Base-by-base conservation (phyloP, 805 yeast genomes). In the Saccharomycopsis fermentans region DNA sequence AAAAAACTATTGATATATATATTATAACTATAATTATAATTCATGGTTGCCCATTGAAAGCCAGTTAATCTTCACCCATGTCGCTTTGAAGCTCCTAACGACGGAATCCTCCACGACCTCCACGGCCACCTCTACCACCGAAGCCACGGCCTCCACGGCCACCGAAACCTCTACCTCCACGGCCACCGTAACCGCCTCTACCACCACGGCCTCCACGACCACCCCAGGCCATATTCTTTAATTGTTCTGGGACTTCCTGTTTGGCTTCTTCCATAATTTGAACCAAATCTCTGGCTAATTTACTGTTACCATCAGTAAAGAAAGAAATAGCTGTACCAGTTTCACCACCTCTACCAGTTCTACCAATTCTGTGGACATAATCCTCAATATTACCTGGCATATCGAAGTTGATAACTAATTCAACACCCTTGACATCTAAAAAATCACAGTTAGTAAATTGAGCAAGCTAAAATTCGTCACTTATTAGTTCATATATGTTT, bases 271-370 rank as follows among this genome's bases (percentile, higher is more conserved):
- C 82, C 80, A 94, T 80, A 69, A 94, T 91, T 68, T 87, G 85
- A 68, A 92, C 81, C 70, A 94, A 81, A 68, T 90, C 94, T 68
- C 88, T 87, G 66, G 98, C 97, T 74, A 90, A 81, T 76, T 86
- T 83, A 67, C 89, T 77, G 79, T 90, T 89, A 65, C 79, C 91
- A 64, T 83, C 87, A 60, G 97, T 90, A 81, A 94, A 94, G 73
- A 92, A 83, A 8, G 98, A 89, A 65, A 90, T 82, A 58, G 99
- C 97, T 63, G 94, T 91, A 81, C 99, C 99, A 63, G 80, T 79
- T 63, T 90, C 84, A 73, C 98, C 98, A 65, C 97, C 99, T 82
- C 99, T 90, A 73, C 99, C 99, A 64, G 99, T 91, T 83, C 97
- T 91, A 74, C 99, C 99, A 70, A 92, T 94, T 78, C 99, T 84